Evolutionary conservation across 2,329 filamentous ascomycete species (phyloP).

Genomic region (Ophiostoma quercus): DNA sequence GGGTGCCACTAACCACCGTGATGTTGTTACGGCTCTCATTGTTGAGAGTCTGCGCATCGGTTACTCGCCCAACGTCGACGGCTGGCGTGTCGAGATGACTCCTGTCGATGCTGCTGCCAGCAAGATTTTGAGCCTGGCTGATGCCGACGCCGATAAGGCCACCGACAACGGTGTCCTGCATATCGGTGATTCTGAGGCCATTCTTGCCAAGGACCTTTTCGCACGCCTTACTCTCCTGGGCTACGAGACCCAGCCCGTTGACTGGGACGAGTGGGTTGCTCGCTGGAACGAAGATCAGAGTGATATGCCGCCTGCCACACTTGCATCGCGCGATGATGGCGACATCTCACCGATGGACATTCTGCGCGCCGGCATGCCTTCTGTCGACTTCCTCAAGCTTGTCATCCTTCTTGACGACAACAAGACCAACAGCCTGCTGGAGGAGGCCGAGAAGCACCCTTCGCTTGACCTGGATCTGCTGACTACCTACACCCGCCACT

Average conservation of each 20-base stretch:
- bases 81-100: constrained; percentile 79
- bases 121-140: constrained; percentile 62
- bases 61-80: constrained; percentile 62
- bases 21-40: constrained; percentile 69
- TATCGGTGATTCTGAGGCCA: constrained; percentile 65
- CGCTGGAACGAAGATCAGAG: constrained; percentile 62
- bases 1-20: constrained; percentile 72
- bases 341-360: constrained; percentile 74
- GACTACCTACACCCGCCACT: constrained; percentile 73
- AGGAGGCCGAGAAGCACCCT: constrained; percentile 31
- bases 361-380: constrained; percentile 74
- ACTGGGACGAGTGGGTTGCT: constrained; percentile 68
- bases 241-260: constrained; percentile 61
- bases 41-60: constrained; percentile 73
- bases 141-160: constrained; percentile 48
- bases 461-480: constrained; percentile 63
- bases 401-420: constrained; percentile 70
- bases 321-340: constrained; percentile 42
- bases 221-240: constrained; percentile 59
- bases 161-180: constrained; percentile 54
- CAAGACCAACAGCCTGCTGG: constrained; percentile 57
- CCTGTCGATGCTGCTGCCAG: constrained; percentile 76
- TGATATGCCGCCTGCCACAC: constrained; percentile 37
- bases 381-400: constrained; percentile 62
- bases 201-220: constrained; percentile 62